These are phyloP conservation scores for Vaccinium corymbosum DNA, from an alignment of 148 eudicot species.

Conservation along the genomic window DNA sequence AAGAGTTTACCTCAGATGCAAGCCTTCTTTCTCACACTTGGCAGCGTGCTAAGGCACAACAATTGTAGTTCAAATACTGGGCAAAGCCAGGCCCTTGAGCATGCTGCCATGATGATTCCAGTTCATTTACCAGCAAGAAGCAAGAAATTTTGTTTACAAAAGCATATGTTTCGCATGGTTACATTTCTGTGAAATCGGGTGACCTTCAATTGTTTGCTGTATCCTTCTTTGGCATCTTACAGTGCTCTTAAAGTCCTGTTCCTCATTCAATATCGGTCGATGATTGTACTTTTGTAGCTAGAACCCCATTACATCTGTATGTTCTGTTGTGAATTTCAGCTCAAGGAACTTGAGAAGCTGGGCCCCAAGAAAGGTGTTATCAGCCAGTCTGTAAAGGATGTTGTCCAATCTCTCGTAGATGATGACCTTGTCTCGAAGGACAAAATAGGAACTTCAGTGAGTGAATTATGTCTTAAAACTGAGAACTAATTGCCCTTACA, in stretches of 20 bases:
- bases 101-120: not conserved
- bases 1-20: not conserved
- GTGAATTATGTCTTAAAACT: slow-evolving; percentile 34
- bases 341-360: slow-evolving; percentile 95
- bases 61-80: not conserved
- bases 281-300: not conserved
- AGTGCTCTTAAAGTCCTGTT: not conserved
- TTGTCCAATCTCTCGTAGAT: slow-evolving; percentile 89
- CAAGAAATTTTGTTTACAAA: not conserved
- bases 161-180: not conserved
- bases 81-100: not conserved
- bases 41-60: not conserved
- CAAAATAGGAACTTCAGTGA: slow-evolving; percentile 88
- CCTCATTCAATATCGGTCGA: not conserved
- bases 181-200: not conserved
- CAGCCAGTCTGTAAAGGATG: slow-evolving; percentile 94
- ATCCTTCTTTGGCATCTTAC: not conserved
- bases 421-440: slow-evolving; percentile 95
- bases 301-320: slow-evolving; percentile 9
- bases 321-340: slow-evolving; percentile 40
- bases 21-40: slow-evolving; percentile 5
- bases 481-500: slow-evolving; percentile 6
- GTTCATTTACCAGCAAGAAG: not conserved
- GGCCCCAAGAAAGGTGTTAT: slow-evolving; percentile 99
- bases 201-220: not conserved